Evolutionary conservation across 331 rosid genomes (phyloP).

Genomic region (Acacia concinna): DNA sequence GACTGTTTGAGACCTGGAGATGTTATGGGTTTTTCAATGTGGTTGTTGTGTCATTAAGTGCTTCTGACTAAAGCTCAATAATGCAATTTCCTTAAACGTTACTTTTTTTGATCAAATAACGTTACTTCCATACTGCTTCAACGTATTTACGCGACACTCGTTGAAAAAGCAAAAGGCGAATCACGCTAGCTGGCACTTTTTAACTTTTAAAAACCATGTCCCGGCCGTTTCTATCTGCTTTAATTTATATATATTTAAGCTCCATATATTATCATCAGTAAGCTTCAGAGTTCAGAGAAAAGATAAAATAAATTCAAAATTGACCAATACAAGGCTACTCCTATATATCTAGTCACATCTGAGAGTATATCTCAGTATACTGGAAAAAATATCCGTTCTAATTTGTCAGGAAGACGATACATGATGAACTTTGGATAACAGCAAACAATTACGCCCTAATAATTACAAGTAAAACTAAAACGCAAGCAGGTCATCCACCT

Average conservation of each 20-base stretch:
- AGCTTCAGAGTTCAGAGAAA: neutral
- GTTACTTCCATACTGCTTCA: neutral
- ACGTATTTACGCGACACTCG: neutral
- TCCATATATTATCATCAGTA: neutral
- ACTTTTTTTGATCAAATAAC: no score
- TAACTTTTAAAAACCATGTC: neutral
- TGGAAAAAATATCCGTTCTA: neutral
- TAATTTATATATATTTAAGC: neutral
- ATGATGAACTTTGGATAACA: neutral
- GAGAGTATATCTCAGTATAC: neutral
- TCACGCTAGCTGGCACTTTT: neutral
- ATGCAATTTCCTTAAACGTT: neutral
- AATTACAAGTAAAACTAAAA: neutral
- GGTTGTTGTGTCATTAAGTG: conserved; percentile 25
- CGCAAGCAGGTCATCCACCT: neutral
- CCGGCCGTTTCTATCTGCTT: neutral
- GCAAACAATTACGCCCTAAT: neutral
- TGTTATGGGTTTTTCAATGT: conserved; percentile 27
- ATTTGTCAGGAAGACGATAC: neutral
- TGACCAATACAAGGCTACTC: neutral
- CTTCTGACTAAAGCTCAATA: conserved; percentile 15
- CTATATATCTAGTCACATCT: neutral
- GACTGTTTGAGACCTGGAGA: neutral
- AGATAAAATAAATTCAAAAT: neutral
- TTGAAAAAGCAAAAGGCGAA: neutral